phyloP scores from a whole-genome alignment of 441 rosid genomes.

The Oxalis stricta region DNA sequence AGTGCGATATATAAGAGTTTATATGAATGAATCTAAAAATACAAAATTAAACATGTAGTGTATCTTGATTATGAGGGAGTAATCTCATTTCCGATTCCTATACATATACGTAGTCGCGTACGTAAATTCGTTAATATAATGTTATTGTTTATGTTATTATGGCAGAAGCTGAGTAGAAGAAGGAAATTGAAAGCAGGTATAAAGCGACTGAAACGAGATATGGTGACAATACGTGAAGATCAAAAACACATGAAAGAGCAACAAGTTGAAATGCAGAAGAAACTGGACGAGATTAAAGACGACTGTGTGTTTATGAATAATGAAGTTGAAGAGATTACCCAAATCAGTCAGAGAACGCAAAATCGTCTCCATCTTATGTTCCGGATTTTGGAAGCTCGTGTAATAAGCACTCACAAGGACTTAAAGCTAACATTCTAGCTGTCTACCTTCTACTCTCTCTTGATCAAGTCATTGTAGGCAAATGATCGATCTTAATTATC shows the following conservation, averaged over 20 bases:
- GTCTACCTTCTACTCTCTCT: not conserved
- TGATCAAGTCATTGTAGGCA: not conserved
- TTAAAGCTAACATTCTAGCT: not conserved
- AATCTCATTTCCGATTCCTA: no score
- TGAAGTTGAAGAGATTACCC: not conserved
- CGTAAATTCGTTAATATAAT: no score
- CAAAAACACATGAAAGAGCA: not conserved
- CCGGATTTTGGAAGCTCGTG: not conserved
- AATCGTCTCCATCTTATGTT: not conserved
- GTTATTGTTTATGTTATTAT: no score
- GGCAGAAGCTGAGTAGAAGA: not conserved
- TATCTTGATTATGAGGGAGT: no score
- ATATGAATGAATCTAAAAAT: no score
- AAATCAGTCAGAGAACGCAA: not conserved
- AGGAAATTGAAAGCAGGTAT: not conserved
- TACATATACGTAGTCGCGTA: no score
- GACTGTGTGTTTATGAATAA: not conserved
- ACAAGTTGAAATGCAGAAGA: not conserved
- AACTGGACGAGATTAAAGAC: not conserved
- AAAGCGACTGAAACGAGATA: not conserved
- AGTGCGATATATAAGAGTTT: no score
- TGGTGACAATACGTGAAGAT: not conserved
- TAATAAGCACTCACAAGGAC: not conserved
- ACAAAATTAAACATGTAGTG: no score
- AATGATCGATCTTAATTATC: no score